These are phyloP conservation scores for Scheffersomyces titani DNA, from an alignment of 1,139 yeast species.

Conservation along the genomic window DNA sequence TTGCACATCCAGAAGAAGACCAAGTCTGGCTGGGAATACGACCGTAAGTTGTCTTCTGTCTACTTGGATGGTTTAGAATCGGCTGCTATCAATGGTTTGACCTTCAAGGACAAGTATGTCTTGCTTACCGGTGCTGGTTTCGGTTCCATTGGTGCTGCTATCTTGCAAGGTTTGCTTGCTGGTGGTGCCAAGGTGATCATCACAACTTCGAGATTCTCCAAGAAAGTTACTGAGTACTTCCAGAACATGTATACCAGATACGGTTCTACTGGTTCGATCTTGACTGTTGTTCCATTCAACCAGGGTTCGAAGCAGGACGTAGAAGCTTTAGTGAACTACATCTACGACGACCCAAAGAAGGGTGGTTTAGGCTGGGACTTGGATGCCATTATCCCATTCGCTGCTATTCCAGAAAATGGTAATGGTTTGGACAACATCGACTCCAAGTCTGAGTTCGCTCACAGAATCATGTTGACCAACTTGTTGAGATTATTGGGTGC, in stretches of 20 bases:
- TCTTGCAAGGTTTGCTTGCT: conserved; percentile 88
- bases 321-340: conserved; percentile 78
- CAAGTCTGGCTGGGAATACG: conserved; percentile 83
- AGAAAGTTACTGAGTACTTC: conserved; percentile 92
- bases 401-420: conserved; percentile 98
- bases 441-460: conserved; percentile 95
- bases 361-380: conserved; percentile 98
- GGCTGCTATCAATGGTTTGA: conserved; percentile 90
- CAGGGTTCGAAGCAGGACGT: conserved; percentile 97
- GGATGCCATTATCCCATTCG: conserved; percentile 94
- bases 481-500: conserved; percentile 88
- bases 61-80: conserved; percentile 90
- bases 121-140: conserved; percentile 98
- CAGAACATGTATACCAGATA: conserved; percentile 89
- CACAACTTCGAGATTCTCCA: conserved; percentile 93
- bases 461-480: conserved; percentile 97
- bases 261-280: conserved; percentile 89
- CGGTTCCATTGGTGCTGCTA: conserved; percentile 97
- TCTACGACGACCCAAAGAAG: conserved; percentile 77
- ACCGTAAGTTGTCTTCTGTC: conserved; percentile 69
- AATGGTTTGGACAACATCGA: conserved; percentile 91
- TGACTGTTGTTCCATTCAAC: conserved; percentile 96
- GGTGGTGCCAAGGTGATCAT: conserved; percentile 99
- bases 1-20: conserved; percentile 83
- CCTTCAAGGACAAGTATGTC: conserved; percentile 86